A percentile compares a stretch with the other conserved stretches of the same genome.
Evolutionary conservation across 345 rosid species (phyloP).

Genomic region (Murraya koenigii): DNA sequence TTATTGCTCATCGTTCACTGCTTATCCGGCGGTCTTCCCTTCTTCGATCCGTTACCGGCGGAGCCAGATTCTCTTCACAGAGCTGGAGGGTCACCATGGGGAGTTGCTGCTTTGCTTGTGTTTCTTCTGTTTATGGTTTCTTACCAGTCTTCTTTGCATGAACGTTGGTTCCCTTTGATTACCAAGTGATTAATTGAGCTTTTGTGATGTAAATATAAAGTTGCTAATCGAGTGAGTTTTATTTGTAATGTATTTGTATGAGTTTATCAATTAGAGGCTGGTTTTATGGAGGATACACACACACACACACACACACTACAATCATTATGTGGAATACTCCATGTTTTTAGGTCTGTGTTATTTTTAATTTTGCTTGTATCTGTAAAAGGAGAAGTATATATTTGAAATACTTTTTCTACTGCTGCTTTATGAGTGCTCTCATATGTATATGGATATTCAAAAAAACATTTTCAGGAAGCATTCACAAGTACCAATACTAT

Average conservation of each 20-base stretch:
- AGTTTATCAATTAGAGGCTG: background rate
- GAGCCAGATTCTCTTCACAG: slow-evolving; percentile 51
- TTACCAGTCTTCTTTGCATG: slow-evolving; percentile 50
- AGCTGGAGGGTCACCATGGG: slow-evolving; percentile 62
- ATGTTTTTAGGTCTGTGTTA: too few species aligned
- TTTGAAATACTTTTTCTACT: too few species aligned
- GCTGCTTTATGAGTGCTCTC: background rate
- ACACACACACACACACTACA: background rate
- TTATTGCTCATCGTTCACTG: slow-evolving; percentile 42
- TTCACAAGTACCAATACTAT: background rate
- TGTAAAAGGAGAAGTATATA: too few species aligned
- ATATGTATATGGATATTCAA: too few species aligned
- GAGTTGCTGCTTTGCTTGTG: slow-evolving; percentile 51
- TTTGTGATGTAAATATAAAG: background rate
- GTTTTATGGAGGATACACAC: too few species aligned
- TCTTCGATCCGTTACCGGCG: slow-evolving; percentile 17
- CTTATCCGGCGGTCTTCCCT: slow-evolving; percentile 23
- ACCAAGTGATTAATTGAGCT: background rate
- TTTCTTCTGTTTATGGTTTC: slow-evolving; percentile 54
- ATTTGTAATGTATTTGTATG: background rate
- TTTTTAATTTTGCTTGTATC: background rate
- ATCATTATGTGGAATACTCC: background rate
- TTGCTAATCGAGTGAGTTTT: background rate
- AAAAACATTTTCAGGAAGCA: background rate
- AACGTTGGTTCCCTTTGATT: slow-evolving; percentile 55